Evolutionary conservation across 2,329 filamentous ascomycete species (phyloP).

Genomic region (Cladophialophora carrionii): DNA sequence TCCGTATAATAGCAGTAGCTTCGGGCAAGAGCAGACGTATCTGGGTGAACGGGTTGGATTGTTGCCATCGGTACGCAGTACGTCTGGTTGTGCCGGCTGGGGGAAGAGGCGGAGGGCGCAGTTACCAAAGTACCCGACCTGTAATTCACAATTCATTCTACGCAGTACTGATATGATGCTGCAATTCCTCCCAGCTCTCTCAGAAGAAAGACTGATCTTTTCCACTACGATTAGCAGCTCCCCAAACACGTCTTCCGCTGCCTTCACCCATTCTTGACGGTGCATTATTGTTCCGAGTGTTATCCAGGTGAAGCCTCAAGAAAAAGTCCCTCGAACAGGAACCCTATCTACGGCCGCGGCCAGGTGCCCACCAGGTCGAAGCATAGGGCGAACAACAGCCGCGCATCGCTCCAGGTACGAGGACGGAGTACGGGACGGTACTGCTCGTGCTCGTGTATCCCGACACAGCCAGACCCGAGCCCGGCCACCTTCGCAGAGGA

Average conservation of each 20-base stretch:
- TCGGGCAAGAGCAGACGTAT: background rate
- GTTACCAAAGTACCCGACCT: conserved; percentile 2
- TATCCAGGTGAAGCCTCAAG: background rate
- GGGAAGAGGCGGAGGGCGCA: background rate
- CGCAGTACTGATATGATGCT: conserved; percentile 8
- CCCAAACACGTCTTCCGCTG: background rate
- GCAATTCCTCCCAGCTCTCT: background rate
- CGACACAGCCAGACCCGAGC: background rate
- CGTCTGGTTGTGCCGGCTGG: background rate
- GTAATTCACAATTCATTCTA: background rate
- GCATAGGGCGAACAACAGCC: background rate
- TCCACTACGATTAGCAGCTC: background rate
- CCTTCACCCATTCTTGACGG: background rate
- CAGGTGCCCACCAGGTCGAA: background rate
- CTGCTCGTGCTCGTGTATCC: background rate
- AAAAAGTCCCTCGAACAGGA: background rate
- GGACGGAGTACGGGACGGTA: background rate
- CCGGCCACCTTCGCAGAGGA: background rate
- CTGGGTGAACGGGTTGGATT: background rate
- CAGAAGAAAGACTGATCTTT: background rate
- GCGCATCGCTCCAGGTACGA: background rate
- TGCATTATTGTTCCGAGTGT: background rate
- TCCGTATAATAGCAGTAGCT: background rate
- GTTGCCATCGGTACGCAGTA: background rate
- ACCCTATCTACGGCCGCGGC: background rate